These are phyloP conservation scores for Claviceps sp. DNA, from an alignment of 2,329 filamentous ascomycete genomes.

Conservation along the genomic window DNA sequence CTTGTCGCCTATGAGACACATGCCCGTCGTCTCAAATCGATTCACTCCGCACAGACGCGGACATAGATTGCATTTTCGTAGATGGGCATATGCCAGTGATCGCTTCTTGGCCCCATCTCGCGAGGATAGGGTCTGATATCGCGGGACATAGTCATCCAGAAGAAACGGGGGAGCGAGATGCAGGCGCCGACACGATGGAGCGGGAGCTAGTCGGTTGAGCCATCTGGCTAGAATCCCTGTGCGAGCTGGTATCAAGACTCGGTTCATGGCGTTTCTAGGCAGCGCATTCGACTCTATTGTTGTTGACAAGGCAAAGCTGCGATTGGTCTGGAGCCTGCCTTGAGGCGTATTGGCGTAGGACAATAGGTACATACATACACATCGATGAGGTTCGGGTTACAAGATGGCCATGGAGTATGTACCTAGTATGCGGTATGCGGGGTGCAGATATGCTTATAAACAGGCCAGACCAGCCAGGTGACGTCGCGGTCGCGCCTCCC, in stretches of 20 bases:
- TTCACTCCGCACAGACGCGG: slow-evolving; percentile 67
- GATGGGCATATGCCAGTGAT: slow-evolving; percentile 58
- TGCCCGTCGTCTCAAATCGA: slow-evolving; percentile 63
- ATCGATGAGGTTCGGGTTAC: too few species aligned
- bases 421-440: too few species aligned
- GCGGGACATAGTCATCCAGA: slow-evolving; percentile 59
- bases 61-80: slow-evolving; percentile 70
- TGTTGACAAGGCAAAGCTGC: not conserved
- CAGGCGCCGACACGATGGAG: slow-evolving; percentile 17
- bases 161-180: slow-evolving; percentile 54
- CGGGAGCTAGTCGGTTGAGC: not conserved
- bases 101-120: slow-evolving; percentile 61
- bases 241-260: not conserved
- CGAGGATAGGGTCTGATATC: slow-evolving; percentile 56
- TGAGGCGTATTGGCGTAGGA: too few species aligned
- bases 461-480: too few species aligned
- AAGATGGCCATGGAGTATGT: too few species aligned
- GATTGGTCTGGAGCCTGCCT: not conserved
- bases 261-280: not conserved
- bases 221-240: not conserved
- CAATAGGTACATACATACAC: not conserved
- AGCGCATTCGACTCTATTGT: slow-evolving; percentile 1
- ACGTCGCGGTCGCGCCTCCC: too few species aligned
- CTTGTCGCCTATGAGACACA: slow-evolving; percentile 63
- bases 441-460: too few species aligned